Percentiles rank a stretch among this genome's conserved stretches.
Evolutionary conservation across 1,284 basidiomycete genomes (phyloP).

Genomic region (Spongiforma sp.): DNA sequence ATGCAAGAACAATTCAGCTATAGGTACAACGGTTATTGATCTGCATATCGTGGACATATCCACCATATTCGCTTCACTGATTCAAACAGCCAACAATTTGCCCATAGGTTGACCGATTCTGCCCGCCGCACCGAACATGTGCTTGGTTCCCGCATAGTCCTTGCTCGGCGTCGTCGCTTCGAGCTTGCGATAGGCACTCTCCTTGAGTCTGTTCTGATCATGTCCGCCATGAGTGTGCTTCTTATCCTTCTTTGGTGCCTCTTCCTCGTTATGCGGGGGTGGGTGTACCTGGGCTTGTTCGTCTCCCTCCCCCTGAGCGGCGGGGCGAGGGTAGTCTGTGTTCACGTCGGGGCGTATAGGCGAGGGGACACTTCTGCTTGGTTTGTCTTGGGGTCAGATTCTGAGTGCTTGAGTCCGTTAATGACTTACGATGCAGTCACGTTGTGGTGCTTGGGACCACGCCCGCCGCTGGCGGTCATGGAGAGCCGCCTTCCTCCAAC

Average conservation of each 20-base stretch:
- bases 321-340: slow-evolving; percentile 67
- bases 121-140: slow-evolving; percentile 46
- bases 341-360: slow-evolving; percentile 38
- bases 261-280: slow-evolving; percentile 57
- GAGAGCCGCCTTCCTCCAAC: slow-evolving; percentile 70
- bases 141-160: slow-evolving; percentile 45
- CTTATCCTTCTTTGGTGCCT: slow-evolving; percentile 56
- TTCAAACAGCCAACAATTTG: slow-evolving; percentile 45
- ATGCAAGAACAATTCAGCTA: slow-evolving; percentile 20
- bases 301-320: slow-evolving; percentile 47
- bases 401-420: background rate
- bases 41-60: background rate
- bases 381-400: background rate
- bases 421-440: slow-evolving; percentile 40
- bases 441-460: slow-evolving; percentile 44
- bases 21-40: slow-evolving; percentile 2
- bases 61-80: background rate
- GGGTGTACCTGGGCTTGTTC: slow-evolving; percentile 32
- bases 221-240: slow-evolving; percentile 48
- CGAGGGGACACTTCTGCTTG: background rate
- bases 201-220: slow-evolving; percentile 57
- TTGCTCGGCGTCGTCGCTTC: slow-evolving; percentile 59
- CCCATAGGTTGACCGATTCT: slow-evolving; percentile 67
- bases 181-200: slow-evolving; percentile 51
- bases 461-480: slow-evolving; percentile 44